These are phyloP conservation scores for Russula vinacea DNA, from an alignment of 768 basidiomycete species.

Conservation along the genomic window DNA sequence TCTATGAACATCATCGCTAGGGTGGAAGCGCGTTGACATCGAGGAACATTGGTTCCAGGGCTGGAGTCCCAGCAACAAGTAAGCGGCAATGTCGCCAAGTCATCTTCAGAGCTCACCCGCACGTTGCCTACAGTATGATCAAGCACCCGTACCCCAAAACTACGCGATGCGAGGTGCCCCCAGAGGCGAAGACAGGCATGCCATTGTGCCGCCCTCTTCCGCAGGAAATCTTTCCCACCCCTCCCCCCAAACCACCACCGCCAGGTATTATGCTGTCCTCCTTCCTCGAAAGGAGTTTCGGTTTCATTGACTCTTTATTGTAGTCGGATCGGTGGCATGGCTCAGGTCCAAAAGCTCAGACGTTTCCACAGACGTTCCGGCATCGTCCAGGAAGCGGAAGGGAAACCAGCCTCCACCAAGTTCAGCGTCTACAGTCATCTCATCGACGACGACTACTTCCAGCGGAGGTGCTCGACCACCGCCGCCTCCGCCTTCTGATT, in stretches of 20 bases:
- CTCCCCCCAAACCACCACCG: slow-evolving; percentile 34
- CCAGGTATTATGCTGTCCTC: slow-evolving; percentile 33
- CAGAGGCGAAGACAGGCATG: slow-evolving; percentile 40
- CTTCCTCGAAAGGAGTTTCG: neutral
- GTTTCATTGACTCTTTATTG: neutral
- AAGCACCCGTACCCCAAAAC: slow-evolving; percentile 43
- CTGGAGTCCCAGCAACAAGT: slow-evolving; percentile 36
- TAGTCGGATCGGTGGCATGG: slow-evolving; percentile 31
- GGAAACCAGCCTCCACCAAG: neutral
- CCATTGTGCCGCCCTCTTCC: slow-evolving; percentile 48
- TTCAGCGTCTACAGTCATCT: neutral
- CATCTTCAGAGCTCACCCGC: slow-evolving; percentile 10
- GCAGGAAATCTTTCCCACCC: slow-evolving; percentile 33
- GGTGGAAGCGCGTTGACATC: slow-evolving; percentile 48
- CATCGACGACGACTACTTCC: neutral
- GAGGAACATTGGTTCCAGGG: slow-evolving; percentile 45
- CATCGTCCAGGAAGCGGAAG: neutral
- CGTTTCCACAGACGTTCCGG: neutral
- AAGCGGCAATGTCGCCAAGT: neutral
- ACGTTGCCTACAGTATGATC: slow-evolving; percentile 33
- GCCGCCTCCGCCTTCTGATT: neutral
- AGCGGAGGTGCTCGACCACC: neutral
- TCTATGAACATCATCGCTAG: slow-evolving; percentile 30
- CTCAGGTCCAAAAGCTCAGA: slow-evolving; percentile 15
- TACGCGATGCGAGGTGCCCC: slow-evolving; percentile 41